Evolutionary conservation across 2,329 filamentous ascomycete genomes (phyloP).

Genomic region (Penicillium capsulatum): DNA sequence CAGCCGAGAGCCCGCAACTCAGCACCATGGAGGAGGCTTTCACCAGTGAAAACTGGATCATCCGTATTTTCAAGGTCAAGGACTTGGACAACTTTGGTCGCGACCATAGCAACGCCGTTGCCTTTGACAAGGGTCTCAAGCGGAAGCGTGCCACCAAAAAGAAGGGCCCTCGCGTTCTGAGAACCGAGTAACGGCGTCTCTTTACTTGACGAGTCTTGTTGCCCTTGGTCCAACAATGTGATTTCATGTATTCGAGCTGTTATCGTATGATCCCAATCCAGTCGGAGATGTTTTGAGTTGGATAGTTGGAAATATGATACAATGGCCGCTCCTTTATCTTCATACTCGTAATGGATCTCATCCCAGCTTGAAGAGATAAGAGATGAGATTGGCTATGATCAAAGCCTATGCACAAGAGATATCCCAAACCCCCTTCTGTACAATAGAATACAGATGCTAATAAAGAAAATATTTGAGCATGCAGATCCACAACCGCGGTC

Average conservation of each 20-base stretch:
- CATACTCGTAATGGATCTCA: neutral
- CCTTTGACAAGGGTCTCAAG: conserved; percentile 52
- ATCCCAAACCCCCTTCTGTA: conserved; percentile 15
- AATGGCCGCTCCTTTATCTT: conserved; percentile 6
- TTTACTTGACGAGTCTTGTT: conserved; percentile 3
- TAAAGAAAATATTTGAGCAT: conserved; percentile 15
- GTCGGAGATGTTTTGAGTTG: conserved; percentile 9
- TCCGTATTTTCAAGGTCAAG: conserved; percentile 99
- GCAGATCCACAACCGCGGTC: conserved; percentile 13
- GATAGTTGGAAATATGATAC: conserved; percentile 9
- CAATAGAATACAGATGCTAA: conserved; percentile 13
- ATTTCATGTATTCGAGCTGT: conserved; percentile 8
- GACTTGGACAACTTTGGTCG: conserved; percentile 93
- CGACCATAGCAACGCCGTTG: conserved; percentile 66
- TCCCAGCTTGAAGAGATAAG: neutral
- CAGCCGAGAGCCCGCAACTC: conserved; percentile 78
- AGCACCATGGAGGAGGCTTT: conserved; percentile 94
- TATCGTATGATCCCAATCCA: conserved; percentile 9
- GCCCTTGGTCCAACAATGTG: conserved; percentile 9
- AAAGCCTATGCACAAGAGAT: conserved; percentile 12
- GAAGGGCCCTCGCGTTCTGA: conserved; percentile 42
- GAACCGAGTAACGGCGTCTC: conserved; percentile 37
- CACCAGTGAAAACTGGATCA: conserved; percentile 99
- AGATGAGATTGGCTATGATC: conserved; percentile 11
- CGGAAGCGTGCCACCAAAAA: conserved; percentile 48